phyloP scores from a whole-genome alignment of 805 yeast genomes.

The Candida insectorum region DNA sequence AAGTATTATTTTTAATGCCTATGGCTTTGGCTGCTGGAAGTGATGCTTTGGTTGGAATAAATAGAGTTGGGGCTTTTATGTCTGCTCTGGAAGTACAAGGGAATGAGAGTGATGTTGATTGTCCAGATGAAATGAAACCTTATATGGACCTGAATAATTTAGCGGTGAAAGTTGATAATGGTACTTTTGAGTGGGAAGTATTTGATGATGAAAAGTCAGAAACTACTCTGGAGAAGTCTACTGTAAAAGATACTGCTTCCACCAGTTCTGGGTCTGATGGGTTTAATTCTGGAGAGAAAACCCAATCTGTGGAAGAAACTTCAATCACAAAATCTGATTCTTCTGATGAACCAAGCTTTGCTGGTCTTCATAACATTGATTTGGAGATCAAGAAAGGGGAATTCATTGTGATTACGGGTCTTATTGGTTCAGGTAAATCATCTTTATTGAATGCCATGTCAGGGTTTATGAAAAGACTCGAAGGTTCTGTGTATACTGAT shows the following conservation, averaged over 20 bases:
- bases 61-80: constrained; percentile 53
- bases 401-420: constrained; percentile 31
- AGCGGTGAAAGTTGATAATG: constrained; percentile 20
- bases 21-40: constrained; percentile 63
- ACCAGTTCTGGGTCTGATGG: not conserved
- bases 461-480: constrained; percentile 31
- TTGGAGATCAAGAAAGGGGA: constrained; percentile 27
- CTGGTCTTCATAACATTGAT: constrained; percentile 27
- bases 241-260: not conserved
- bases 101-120: constrained; percentile 17
- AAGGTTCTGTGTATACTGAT: constrained; percentile 24
- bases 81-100: constrained; percentile 35
- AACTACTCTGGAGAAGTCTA: not conserved
- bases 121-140: not conserved
- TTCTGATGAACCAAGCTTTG: constrained; percentile 1
- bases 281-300: not conserved
- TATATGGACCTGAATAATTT: constrained; percentile 21
- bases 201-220: constrained; percentile 13
- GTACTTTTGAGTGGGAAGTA: constrained; percentile 26
- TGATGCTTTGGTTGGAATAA: constrained; percentile 62
- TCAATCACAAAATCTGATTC: constrained; percentile 1
- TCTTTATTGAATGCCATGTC: constrained; percentile 34
- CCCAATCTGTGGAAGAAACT: not conserved
- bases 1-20: constrained; percentile 66
- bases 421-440: constrained; percentile 33